These are phyloP conservation scores for Botrytis deweyae DNA, from an alignment of 2,329 filamentous ascomycete species.

Conservation along the genomic window DNA sequence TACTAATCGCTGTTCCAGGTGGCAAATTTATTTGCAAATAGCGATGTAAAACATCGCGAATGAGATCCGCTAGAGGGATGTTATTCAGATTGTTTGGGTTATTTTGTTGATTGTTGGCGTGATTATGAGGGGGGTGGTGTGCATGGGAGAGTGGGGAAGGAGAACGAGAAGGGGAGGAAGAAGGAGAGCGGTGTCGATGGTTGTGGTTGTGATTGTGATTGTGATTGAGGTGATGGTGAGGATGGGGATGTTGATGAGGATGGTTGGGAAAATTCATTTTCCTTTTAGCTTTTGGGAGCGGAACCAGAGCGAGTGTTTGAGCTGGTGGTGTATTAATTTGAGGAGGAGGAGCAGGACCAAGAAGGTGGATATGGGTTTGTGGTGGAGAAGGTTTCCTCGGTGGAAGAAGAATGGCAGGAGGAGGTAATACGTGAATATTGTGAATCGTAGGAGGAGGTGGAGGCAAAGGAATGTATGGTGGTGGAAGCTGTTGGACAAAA, in stretches of 20 bases:
- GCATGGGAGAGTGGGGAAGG: background rate
- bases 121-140: background rate
- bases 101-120: background rate
- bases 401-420: background rate
- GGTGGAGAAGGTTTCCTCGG: background rate
- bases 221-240: background rate
- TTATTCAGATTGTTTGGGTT: background rate
- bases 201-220: background rate
- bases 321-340: background rate
- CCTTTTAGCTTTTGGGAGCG: background rate
- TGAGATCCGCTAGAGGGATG: background rate
- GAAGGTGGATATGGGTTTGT: background rate
- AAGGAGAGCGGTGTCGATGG: background rate
- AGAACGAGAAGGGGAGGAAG: background rate
- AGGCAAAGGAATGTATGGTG: background rate
- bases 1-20: background rate
- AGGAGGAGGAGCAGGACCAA: background rate
- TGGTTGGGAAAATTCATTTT: background rate
- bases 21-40: background rate
- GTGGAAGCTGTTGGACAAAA: background rate
- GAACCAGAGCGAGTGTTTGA: background rate
- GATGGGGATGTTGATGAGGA: background rate
- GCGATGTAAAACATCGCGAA: slow-evolving; percentile 2
- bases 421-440: background rate
- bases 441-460: background rate